Conservation (phyloP, 169 alveolate species). For the Fabrea salina region DNA sequence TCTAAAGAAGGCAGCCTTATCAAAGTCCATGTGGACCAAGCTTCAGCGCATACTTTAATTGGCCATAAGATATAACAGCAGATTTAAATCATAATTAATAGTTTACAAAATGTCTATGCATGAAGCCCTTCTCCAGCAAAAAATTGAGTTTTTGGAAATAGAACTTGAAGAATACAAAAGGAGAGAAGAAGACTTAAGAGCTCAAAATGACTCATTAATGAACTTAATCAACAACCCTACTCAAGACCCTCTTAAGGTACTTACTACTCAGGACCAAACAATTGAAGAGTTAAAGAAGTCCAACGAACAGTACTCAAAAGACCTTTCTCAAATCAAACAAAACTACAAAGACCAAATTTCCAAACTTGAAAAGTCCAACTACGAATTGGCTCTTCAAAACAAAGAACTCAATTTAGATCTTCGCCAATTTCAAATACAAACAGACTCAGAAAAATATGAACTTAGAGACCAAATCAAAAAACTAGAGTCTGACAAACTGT, state of each 20-base stretch:
- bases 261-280: neutral
- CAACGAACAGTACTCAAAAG: constrained; percentile 6
- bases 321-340: neutral
- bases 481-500: constrained; percentile 9
- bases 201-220: constrained; percentile 1
- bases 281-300: constrained; percentile 9
- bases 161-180: constrained; percentile 18
- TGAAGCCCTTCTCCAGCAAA: constrained; percentile 9
- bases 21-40: too few relatives aligned
- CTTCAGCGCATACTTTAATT: too few relatives aligned
- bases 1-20: neutral
- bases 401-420: neutral
- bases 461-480: neutral
- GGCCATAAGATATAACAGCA: too few relatives aligned
- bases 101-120: too few relatives aligned
- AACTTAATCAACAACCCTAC: neutral
- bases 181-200: constrained; percentile 9
- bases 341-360: neutral
- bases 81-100: too few relatives aligned
- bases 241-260: neutral
- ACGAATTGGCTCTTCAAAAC: neutral
- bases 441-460: constrained; percentile 14
- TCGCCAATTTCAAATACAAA: neutral
- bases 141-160: constrained; percentile 8
- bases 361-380: neutral